Percentiles rank a stretch among this genome's conserved stretches.
Evolutionary conservation across 305 asterid genomes (phyloP).

Genomic region (Solanum aculeatissimum): DNA sequence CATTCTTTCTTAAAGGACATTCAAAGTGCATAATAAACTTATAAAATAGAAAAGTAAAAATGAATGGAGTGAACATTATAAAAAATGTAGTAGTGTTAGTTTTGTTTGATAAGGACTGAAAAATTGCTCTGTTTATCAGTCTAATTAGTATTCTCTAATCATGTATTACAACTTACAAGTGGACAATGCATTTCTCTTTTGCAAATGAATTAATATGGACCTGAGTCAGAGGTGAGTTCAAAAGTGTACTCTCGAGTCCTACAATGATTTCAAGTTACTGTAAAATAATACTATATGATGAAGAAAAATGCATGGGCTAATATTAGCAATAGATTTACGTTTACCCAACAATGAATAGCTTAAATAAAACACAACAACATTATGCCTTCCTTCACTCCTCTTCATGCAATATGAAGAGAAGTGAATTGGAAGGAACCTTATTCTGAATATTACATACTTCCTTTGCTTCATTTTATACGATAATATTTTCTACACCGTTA

Average conservation of each 20-base stretch:
- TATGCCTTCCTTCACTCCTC: not conserved
- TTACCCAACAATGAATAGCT: not conserved
- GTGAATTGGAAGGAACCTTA: not conserved
- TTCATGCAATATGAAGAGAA: not conserved
- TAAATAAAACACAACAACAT: not conserved
- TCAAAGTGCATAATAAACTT: not conserved
- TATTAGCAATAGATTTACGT: not conserved
- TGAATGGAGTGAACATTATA: no score
- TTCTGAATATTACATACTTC: not conserved
- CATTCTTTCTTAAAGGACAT: no score
- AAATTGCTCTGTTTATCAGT: not conserved
- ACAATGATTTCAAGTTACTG: not conserved
- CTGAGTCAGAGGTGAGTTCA: no score
- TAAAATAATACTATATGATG: no score
- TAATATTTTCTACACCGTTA: rapidly evolving
- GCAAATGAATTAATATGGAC: no score
- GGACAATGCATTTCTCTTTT: not conserved
- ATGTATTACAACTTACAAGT: not conserved
- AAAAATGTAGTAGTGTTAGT: not conserved
- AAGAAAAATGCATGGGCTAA: no score
- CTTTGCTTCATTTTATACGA: not conserved
- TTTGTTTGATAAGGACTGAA: not conserved
- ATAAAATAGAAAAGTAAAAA: no score
- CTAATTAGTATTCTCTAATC: not conserved
- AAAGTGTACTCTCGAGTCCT: not conserved